Evolutionary conservation across 768 basidiomycete genomes (phyloP), one percentile per base, ranked within the genome.

Genomic region (Naganishia onofrii): DNA sequence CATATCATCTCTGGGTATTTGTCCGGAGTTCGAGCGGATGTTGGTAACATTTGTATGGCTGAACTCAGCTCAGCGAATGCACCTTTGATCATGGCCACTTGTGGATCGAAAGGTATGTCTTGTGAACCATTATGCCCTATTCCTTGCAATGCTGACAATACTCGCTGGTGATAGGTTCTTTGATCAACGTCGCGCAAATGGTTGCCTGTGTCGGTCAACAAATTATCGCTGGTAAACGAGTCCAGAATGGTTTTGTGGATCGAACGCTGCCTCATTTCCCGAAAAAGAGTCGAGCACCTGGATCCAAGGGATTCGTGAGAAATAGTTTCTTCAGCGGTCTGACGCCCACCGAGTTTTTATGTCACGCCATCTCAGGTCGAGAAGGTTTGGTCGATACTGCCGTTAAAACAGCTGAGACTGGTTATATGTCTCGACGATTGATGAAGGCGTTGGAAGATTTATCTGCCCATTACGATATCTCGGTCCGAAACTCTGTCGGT

Each of bases 141-240:
- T 53, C 10, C 83, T n/a, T 51, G n/a, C n/a, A 0, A 38, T 55
- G 21, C 19, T 51, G 48, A 51, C 48, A 21, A n/a, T 4, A 51
- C 2, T 51, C 48, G 42, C 13, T 42, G 42, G 42, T 51, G 48
- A 8, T 71, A 90, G 95, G 96, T 80, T 98, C 96, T 76, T 91
- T 93, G 72, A 95, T 99, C 82, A 99, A 99, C 82, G 96, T 99
- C 67, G 95, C 93, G 28, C 96, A 99, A 83, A 99, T 99, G 96
- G 95, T 98, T 66, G 96, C 95, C 77, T 97, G 95, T 87, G 96
- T 99, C 74, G 96, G 96, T 6, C 96, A 99, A 78, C 96, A 99
- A 79, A 97, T 98, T 81, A 98, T 99, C 72, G 88, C 93, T 23
- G 96, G 96, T 8, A 90, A 92, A 82, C 96, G 96, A 86, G 93